Evolutionary conservation across 1,139 yeast species (phyloP), one percentile per base, ranked within the genome.

Genomic region (Nakaseomyces bracarensis): DNA sequence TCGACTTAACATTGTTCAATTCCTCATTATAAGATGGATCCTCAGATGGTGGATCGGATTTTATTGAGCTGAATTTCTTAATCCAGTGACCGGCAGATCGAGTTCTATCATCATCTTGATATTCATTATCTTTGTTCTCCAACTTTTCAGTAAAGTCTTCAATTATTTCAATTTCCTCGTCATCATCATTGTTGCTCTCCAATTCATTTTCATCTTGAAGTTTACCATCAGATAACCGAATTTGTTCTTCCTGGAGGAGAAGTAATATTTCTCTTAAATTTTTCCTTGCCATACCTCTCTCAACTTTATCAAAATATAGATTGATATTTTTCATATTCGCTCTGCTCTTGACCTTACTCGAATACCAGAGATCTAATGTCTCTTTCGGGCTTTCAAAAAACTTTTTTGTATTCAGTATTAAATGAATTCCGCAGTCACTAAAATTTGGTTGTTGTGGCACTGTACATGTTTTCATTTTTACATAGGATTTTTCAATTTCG

Each of bases 381-480:
- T 58, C 66, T 0, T 58, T 57, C 0, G 80, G 77, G 38, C 72
- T 63, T 28, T 67, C 64, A 40, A 85, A 66, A 67, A 89, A 82
- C 51, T 73, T 75, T 47, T 75, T 72, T 18, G 84, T 74, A 54
- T 85, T 91, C 54, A 82, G 82, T 20, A 93, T 80, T 4, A 91
- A 83, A 64, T 85, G 96, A 18, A 93, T 77, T 1, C 99, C 99
- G 65, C 99, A 93, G 60, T 93, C 98, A 56, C 89, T 85, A 63
- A 80, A 79, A 58, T 93, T 93, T 39, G 79, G 78, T 57, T 93
- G 99, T 47, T 74, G 78, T 0, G 96, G 96, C 0, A 87, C 94
- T 22, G 66, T 58, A 4, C 83, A 82, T 3, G 69, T 66, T 42
- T 69, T 63, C 41, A 67, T 60, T 37, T 60, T 58, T 26, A 73